These are phyloP conservation scores for Colletotrichum truncatum DNA, from an alignment of 2,329 filamentous ascomycete species.

Conservation along the genomic window DNA sequence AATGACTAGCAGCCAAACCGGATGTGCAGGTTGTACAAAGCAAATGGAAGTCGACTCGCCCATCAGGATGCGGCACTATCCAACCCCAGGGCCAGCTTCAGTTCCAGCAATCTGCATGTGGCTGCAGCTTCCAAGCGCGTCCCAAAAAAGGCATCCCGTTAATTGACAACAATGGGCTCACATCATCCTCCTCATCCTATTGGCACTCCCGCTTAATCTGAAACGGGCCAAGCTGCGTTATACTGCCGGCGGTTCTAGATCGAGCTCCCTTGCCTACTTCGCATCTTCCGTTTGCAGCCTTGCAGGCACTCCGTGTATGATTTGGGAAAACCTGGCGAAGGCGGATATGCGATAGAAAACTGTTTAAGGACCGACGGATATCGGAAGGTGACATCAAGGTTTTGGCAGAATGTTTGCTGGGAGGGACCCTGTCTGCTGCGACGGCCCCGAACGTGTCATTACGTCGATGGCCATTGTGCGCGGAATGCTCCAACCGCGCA, in stretches of 20 bases:
- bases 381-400: neutral
- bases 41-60: neutral
- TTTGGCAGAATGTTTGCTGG: neutral
- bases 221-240: conserved; percentile 21
- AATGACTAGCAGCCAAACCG: conserved; percentile 9
- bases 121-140: conserved; percentile 18
- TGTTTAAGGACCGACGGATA: neutral
- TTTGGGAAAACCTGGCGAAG: neutral
- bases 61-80: neutral
- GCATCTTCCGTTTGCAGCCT: conserved; percentile 1
- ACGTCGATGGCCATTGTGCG: neutral
- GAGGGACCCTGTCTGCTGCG: neutral
- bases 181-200: neutral
- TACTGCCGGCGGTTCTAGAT: neutral
- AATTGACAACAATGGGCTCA: neutral
- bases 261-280: neutral
- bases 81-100: conserved; percentile 8
- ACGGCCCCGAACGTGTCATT: conserved; percentile 3
- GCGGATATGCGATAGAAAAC: conserved; percentile 7
- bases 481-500: neutral
- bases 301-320: neutral
- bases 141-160: conserved; percentile 18
- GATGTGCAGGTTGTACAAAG: conserved; percentile 1
- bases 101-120: conserved; percentile 11
- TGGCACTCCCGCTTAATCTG: neutral